These are phyloP conservation scores for Microdochium nivale DNA, from an alignment of 2,329 filamentous ascomycete species.

Conservation along the genomic window DNA sequence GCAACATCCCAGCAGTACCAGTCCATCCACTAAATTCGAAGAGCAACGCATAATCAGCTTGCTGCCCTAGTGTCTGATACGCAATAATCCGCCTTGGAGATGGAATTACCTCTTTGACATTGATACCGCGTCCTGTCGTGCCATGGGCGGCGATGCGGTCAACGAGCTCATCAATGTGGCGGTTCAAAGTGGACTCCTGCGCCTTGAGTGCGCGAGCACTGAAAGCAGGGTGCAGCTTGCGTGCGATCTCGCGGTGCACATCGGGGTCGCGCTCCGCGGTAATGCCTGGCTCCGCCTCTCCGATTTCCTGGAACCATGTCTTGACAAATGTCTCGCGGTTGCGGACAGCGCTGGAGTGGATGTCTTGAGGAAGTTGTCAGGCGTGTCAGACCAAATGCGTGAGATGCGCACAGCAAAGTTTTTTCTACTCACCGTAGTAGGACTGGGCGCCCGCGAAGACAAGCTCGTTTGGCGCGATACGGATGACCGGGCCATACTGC, in stretches of 20 bases:
- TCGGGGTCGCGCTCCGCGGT: constrained; percentile 4
- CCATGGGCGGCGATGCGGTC: constrained; percentile 4
- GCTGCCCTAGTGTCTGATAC: too few relatives aligned
- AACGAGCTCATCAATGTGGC: constrained; percentile 5
- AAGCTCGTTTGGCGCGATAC: constrained; percentile 10
- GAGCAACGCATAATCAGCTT: not conserved
- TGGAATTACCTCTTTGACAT: constrained; percentile 2
- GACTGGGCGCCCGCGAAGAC: constrained; percentile 7
- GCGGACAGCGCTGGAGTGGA: constrained; percentile 1
- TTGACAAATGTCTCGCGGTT: constrained; percentile 3
- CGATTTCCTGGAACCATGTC: constrained; percentile 1
- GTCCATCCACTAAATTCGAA: constrained; percentile 7
- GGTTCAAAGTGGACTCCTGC: constrained; percentile 2
- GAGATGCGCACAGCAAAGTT: not conserved
- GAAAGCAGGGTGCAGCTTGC: constrained; percentile 4
- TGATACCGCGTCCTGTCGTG: constrained; percentile 2
- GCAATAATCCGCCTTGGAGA: too few relatives aligned
- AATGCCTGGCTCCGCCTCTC: constrained; percentile 1
- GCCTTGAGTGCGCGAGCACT: constrained; percentile 2
- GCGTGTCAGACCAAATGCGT: not conserved
- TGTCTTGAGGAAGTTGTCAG: constrained; percentile 1
- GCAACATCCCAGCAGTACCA: constrained; percentile 13
- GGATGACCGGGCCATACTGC: constrained; percentile 7
- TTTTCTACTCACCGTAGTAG: not conserved
- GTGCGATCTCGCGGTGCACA: constrained; percentile 4